Evolutionary conservation across 2,329 filamentous ascomycete genomes (phyloP).

Genomic region (Blumeria hordei): DNA sequence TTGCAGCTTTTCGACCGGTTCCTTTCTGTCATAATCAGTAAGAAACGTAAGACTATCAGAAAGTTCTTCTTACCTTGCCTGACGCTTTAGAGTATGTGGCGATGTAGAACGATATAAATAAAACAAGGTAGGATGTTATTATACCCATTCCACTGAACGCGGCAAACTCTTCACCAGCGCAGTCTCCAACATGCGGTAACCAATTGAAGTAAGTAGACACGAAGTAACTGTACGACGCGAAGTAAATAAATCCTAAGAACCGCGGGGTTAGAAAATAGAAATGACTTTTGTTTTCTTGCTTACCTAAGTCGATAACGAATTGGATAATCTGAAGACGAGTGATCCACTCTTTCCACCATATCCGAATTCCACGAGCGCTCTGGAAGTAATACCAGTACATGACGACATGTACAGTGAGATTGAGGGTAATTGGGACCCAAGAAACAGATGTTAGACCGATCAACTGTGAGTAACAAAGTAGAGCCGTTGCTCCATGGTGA

Average conservation of each 20-base stretch:
- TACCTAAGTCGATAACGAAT: conserved; percentile 12
- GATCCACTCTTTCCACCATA: conserved; percentile 13
- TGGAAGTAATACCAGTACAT: conserved; percentile 16
- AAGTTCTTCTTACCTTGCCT: neutral
- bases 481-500: conserved; percentile 12
- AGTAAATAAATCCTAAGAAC: conserved; percentile 11
- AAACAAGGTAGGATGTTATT: conserved; percentile 10
- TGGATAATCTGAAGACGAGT: conserved; percentile 12
- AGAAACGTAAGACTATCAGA: neutral
- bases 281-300: neutral
- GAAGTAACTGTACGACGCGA: conserved; percentile 11
- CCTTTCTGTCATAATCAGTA: neutral
- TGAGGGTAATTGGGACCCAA: conserved; percentile 13
- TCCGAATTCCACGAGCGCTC: conserved; percentile 10
- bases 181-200: conserved; percentile 9
- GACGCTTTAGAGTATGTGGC: conserved; percentile 9
- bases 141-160: conserved; percentile 9
- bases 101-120: conserved; percentile 13
- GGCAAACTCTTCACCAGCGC: conserved; percentile 10
- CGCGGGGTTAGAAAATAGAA: neutral
- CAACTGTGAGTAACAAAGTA: conserved; percentile 12
- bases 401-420: conserved; percentile 12
- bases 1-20: conserved; percentile 1
- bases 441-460: conserved; percentile 11
- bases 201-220: conserved; percentile 7